Evolutionary conservation across 768 basidiomycete species (phyloP).

Genomic region (Lactifluus piperatus): DNA sequence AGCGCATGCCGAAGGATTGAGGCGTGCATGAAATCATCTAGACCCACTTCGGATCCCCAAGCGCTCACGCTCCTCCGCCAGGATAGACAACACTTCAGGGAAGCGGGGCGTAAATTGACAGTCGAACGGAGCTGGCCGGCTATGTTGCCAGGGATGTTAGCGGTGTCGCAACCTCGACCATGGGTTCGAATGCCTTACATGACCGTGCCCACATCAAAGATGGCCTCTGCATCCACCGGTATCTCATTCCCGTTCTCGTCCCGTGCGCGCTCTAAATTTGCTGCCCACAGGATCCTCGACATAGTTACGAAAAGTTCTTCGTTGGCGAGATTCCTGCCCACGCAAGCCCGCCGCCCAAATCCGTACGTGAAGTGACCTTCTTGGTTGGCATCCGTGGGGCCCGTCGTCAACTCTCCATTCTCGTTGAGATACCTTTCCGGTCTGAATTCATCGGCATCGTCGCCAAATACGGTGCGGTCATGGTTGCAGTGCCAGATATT

Average conservation of each 20-base stretch:
- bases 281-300: constrained; percentile 18
- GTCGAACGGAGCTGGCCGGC: constrained; percentile 14
- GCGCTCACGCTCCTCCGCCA: neutral
- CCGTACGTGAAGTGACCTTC: constrained; percentile 8
- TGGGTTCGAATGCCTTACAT: neutral
- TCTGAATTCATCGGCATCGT: constrained; percentile 16
- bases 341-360: constrained; percentile 16
- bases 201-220: neutral
- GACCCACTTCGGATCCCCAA: neutral
- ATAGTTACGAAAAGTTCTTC: constrained; percentile 12
- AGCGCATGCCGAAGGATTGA: neutral
- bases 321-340: constrained; percentile 15
- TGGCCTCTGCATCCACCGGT: neutral
- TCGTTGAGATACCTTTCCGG: constrained; percentile 18
- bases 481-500: constrained; percentile 19
- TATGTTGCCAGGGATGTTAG: neutral
- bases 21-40: neutral
- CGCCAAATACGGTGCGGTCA: constrained; percentile 5
- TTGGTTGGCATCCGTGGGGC: neutral
- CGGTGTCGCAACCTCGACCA: neutral
- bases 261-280: constrained; percentile 1
- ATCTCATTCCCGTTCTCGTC: constrained; percentile 12
- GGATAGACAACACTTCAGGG: neutral
- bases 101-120: constrained; percentile 19
- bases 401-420: neutral